Base-by-base conservation (phyloP, 371 early-diverging fungal species). In the Apophysomyces elegans region DNA sequence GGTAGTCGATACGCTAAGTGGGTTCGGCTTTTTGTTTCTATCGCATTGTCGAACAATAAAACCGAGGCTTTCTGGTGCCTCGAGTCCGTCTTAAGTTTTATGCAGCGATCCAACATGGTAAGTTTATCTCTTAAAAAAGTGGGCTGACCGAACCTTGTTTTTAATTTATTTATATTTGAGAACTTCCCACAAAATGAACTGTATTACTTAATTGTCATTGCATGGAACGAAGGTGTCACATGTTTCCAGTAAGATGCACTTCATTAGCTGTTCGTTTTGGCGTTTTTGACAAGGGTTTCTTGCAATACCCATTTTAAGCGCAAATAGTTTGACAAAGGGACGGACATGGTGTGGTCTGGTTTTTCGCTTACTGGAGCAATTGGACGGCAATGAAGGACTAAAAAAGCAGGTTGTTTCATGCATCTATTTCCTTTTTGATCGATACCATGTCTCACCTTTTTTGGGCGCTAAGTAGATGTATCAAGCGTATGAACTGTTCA, bases 161-260 rank as follows among this genome's bases (percentile, higher is more conserved):
- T 9, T 21, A 2, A 26, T 18, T 50, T n/a, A 50, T 50, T 21
- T 50, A 21, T 7, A 11, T 32, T 32, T 3, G 7, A 67, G 67
- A 38, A 8, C 39, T 67, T 62, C 58, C 67, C 67, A 37, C 47
- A 58, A 21, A 62, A 58, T 39, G 67, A 67, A 44, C 41, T 67
- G 38, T 58, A 67, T 21, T 62, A 62, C 58, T 44, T 67, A 36
- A 58, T 62, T 16, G 67, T 62, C 16, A 47, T 62, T 26, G 46
- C 62, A 12, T 67, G 67, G 67, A 67, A 67, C 35, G 67, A 67
- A 56, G 67, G 62, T 21, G 47, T 67, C 50, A 58, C 62, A 67
- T 56, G 63, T 46, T 62, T 67, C 62, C 32, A 60, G 67, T 67
- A 58, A 62, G 38, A 14, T 38, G 43, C 8, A 35, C 21, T 26